Conservation (phyloP, 345 rosid genomes). For the Lepidium didymum region DNA sequence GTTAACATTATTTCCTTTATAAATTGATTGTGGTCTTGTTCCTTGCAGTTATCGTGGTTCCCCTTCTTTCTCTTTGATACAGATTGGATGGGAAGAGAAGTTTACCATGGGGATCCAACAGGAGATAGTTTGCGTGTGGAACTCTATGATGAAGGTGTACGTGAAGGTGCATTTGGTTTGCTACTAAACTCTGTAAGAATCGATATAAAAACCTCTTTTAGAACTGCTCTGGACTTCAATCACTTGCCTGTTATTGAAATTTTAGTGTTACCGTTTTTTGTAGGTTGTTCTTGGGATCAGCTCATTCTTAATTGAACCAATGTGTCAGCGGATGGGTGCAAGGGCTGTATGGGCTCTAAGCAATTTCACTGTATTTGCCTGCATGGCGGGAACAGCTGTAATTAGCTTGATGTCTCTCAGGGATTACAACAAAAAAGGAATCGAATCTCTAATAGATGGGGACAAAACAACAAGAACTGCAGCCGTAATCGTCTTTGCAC, state of each 20-base stretch:
- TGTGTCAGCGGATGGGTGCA: conserved; percentile 80
- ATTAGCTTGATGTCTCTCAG: conserved; percentile 63
- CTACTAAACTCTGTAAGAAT: conserved; percentile 97
- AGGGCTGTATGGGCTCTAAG: conserved; percentile 88
- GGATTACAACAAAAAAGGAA: conserved; percentile 43
- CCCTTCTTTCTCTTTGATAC: conserved; percentile 97
- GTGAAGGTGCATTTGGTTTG: conserved; percentile 99
- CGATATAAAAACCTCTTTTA: not conserved
- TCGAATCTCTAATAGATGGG: conserved; percentile 53
- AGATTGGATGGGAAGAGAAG: conserved; percentile 99
- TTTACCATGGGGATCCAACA: conserved; percentile 86
- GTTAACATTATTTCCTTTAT: not conserved
- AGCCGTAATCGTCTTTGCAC: conserved; percentile 68
- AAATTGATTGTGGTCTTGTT: conserved; percentile 8
- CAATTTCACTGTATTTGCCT: conserved; percentile 74
- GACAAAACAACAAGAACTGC: conserved; percentile 55
- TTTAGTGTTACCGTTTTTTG: not conserved
- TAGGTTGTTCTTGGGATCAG: conserved; percentile 95
- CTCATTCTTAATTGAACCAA: conserved; percentile 82
- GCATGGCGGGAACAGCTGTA: conserved; percentile 79
- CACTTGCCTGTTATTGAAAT: not conserved
- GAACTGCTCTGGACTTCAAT: not conserved
- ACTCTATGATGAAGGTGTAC: conserved; percentile 79
- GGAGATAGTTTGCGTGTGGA: conserved; percentile 45
- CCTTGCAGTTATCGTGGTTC: conserved; percentile 91